Percentiles rank a stretch among this genome's conserved stretches.
These are phyloP conservation scores for Hanseniaspora clermontiae DNA, from an alignment of 805 yeast species.

Conservation along the genomic window DNA sequence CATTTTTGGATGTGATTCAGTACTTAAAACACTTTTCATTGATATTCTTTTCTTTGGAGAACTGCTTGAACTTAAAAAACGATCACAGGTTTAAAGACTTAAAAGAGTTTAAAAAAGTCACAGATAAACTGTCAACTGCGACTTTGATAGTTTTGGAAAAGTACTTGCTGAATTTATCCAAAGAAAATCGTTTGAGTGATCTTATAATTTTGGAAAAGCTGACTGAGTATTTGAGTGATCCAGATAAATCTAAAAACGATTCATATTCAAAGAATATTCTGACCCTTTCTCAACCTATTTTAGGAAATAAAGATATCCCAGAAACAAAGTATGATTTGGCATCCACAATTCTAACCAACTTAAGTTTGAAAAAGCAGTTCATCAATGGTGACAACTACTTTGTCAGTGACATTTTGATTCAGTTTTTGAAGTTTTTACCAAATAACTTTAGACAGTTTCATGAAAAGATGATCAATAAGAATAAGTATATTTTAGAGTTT, in stretches of 20 bases:
- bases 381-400: constrained; percentile 2
- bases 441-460: not conserved
- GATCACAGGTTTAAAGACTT: constrained; percentile 2
- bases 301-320: constrained; percentile 22
- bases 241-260: constrained; percentile 20
- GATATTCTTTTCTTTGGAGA: constrained; percentile 1
- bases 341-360: not conserved
- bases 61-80: not conserved
- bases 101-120: constrained; percentile 1
- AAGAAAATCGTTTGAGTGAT: constrained; percentile 25
- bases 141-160: constrained; percentile 27
- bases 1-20: constrained; percentile 2
- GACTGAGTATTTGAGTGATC: constrained; percentile 18
- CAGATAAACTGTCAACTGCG: constrained; percentile 18
- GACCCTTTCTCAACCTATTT: constrained; percentile 22
- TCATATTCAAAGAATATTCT: constrained; percentile 20
- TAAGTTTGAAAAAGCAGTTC: not conserved
- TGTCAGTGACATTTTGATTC: not conserved
- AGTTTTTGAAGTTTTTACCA: constrained; percentile 1
- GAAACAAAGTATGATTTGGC: constrained; percentile 1
- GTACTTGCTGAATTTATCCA: constrained; percentile 26
- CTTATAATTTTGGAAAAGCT: constrained; percentile 25
- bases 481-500: not conserved
- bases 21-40: constrained; percentile 3
- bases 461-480: not conserved